Evolutionary conservation across 75 land plant genomes (phyloP).

Genomic region (Picea glauca): DNA sequence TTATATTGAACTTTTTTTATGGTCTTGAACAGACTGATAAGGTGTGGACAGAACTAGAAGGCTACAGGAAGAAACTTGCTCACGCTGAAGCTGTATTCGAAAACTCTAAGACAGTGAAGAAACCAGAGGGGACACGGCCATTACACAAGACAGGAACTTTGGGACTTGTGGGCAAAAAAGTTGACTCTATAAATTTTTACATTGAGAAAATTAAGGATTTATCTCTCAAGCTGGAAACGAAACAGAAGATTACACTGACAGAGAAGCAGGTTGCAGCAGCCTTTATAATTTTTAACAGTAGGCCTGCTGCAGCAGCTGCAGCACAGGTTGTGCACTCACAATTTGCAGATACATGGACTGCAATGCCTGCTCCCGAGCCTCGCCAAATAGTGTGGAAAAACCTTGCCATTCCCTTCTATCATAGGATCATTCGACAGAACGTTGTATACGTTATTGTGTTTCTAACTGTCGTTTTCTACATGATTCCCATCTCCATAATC

Average conservation of each 20-base stretch:
- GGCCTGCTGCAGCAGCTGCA: constrained; percentile 71
- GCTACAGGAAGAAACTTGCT: constrained; percentile 61
- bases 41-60: constrained; percentile 58
- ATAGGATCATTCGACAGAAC: constrained; percentile 45
- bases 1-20: neutral
- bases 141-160: constrained; percentile 57
- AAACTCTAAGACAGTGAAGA: constrained; percentile 39
- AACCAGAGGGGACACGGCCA: constrained; percentile 62
- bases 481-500: constrained; percentile 78
- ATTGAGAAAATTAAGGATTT: constrained; percentile 58
- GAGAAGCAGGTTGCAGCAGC: constrained; percentile 67
- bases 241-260: constrained; percentile 43
- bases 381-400: constrained; percentile 74
- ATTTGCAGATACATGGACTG: constrained; percentile 69
- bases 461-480: constrained; percentile 75
- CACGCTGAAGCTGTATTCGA: constrained; percentile 64
- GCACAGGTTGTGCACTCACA: constrained; percentile 66
- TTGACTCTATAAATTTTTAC: constrained; percentile 73
- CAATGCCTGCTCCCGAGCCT: constrained; percentile 80
- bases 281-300: constrained; percentile 64
- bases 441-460: constrained; percentile 58
- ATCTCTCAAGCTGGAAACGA: constrained; percentile 40
- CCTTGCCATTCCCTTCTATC: constrained; percentile 36
- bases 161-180: constrained; percentile 68
- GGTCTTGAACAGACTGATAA: constrained; percentile 43